Conservation (phyloP, 2,329 filamentous ascomycete genomes). For the Pyrenophora teres region DNA sequence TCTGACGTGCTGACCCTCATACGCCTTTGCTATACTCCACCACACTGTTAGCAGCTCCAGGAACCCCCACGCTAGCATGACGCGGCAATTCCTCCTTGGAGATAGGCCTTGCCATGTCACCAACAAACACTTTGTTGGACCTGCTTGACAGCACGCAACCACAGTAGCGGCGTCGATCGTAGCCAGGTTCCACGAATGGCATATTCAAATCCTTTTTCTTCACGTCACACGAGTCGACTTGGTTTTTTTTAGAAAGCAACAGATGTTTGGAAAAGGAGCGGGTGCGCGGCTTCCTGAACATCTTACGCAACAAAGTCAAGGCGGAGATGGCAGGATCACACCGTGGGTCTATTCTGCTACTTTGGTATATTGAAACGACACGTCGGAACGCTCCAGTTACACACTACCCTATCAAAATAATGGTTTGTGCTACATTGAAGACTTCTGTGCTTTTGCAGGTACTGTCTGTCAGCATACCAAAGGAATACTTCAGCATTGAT, state of each 20-base stretch:
- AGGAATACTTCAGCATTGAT: not conserved
- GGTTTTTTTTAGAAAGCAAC: not conserved
- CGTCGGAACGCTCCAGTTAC: not conserved
- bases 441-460: not conserved
- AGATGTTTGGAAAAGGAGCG: not conserved
- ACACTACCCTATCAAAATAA: not conserved
- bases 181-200: not conserved
- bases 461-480: not conserved
- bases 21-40: not conserved
- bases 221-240: not conserved
- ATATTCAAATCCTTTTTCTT: not conserved
- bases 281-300: too few relatives aligned
- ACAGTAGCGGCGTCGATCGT: not conserved
- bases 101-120: slow-evolving; percentile 4
- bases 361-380: slow-evolving; percentile 1
- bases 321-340: slow-evolving; percentile 5
- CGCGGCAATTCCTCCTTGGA: not conserved
- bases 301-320: not conserved
- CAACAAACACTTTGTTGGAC: not conserved
- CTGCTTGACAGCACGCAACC: not conserved
- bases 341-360: not conserved
- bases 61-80: slow-evolving; percentile 10
- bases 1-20: slow-evolving; percentile 7
- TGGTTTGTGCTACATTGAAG: slow-evolving; percentile 5
- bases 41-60: not conserved